Base-by-base conservation (phyloP, 345 rosid genomes). In the Aquilaria malaccensis region DNA sequence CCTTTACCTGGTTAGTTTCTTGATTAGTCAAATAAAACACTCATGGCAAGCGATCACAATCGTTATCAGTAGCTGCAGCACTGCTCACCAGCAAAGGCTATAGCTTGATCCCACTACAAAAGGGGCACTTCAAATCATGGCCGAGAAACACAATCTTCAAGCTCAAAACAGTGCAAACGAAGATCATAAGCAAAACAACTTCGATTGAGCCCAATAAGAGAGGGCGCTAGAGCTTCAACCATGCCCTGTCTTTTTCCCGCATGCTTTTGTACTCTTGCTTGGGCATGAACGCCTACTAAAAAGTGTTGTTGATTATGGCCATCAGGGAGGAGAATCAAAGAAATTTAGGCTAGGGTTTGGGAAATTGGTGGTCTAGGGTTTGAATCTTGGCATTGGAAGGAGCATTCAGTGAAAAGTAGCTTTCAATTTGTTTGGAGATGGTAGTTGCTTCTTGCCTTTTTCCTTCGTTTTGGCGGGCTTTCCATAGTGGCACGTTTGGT, bases 231-330 rank as follows among this genome's bases (percentile, higher is more conserved):
- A 93, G 80, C 80, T 82, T 93, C 53, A 63, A 30, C 91, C 88
- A 85, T 30, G 89, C 96, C 73, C 72, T 93, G 50, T 87, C 96
- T 62, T 93, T 96, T 43, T 87, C 95, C 11, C 96, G 76, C 11
- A 87, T 83, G 71, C 83, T 78, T 70, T 89, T 87, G 76, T 93
- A 93, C 78, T 87, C 94, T 62, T 69, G 96, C 74, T 87, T 87
- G 37, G 85, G 96, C 97, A 84, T 93, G 70, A 93, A 89, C 11
- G 92, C 97, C 68, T 87, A 89, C 65, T 96, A 88, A 64, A 87
- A 71, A 48, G 94, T 97, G 74, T 93, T 92, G 32, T 90, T 73
- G 53, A 89, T 81, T 11, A 84, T 76, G 76, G 90, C 89, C 98
- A 87, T 87, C 52, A 55, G n/a, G 45, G 62, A 65, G 33, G 7